A percentile compares a stretch with the other conserved stretches of the same genome.
Evolutionary conservation across 345 rosid species (phyloP).

Genomic region (Populus euphratica): DNA sequence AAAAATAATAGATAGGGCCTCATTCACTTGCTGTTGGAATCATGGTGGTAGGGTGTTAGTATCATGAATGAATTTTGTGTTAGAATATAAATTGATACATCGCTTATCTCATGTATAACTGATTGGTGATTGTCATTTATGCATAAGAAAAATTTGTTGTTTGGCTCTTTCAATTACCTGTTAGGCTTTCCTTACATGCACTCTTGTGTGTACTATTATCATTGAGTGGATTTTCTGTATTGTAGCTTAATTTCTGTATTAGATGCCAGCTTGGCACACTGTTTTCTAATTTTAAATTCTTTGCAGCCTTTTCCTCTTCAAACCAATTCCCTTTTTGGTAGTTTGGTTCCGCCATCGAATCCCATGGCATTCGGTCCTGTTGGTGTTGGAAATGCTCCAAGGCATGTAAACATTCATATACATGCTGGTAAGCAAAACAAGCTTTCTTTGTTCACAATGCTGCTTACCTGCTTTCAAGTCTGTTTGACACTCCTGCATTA

Average conservation of each 20-base stretch:
- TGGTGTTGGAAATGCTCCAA: slow-evolving; percentile 63
- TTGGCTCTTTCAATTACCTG: background rate
- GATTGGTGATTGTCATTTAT: background rate
- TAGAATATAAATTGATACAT: background rate
- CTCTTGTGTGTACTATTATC: background rate
- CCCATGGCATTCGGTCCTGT: slow-evolving; percentile 41
- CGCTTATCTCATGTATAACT: background rate
- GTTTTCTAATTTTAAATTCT: slow-evolving; percentile 3
- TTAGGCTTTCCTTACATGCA: background rate
- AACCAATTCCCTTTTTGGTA: slow-evolving; percentile 65
- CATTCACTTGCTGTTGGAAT: background rate
- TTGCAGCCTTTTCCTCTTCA: slow-evolving; percentile 92
- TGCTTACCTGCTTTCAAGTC: background rate
- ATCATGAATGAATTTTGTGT: background rate
- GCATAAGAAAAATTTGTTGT: background rate
- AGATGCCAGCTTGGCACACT: background rate
- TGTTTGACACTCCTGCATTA: slow-evolving; percentile 17
- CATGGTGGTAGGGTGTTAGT: background rate
- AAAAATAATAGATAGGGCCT: background rate
- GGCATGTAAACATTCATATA: slow-evolving; percentile 88
- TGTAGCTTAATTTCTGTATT: background rate
- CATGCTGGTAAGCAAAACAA: slow-evolving; percentile 69
- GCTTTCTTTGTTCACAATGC: background rate
- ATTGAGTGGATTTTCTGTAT: background rate
- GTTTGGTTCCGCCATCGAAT: slow-evolving; percentile 48